phyloP scores from a whole-genome alignment of 2,329 filamentous ascomycete genomes.

The Phyllachora maydis region DNA sequence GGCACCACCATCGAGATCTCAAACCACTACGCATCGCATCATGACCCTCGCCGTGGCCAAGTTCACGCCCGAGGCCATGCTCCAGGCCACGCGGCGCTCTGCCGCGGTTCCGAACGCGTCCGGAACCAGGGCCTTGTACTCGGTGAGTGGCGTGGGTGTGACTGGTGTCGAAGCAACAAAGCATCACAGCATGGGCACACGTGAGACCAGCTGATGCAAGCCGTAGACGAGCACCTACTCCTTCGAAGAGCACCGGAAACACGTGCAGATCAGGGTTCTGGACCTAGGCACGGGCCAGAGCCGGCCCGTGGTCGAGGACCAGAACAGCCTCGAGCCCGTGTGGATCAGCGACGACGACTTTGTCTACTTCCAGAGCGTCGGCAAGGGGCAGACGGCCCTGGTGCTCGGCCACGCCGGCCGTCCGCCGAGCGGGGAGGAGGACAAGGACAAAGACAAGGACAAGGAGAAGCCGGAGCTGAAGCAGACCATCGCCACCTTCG shows the following conservation, averaged over 20 bases:
- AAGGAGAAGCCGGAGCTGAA: no score
- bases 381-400: conserved; percentile 25
- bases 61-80: conserved; percentile 58
- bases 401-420: conserved; percentile 17
- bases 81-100: conserved; percentile 56
- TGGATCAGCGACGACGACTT: conserved; percentile 55
- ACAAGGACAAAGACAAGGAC: no score
- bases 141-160: no score
- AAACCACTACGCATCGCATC: no score
- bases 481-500: conserved; percentile 27
- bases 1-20: no score
- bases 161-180: no score
- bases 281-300: conserved; percentile 47
- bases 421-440: no score
- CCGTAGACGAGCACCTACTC: conserved; percentile 50
- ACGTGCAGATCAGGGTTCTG: conserved; percentile 45
- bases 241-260: conserved; percentile 53
- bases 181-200: no score
- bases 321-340: conserved; percentile 45
- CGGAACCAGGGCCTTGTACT: conserved; percentile 44
- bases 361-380: conserved; percentile 27
- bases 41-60: conserved; percentile 54
- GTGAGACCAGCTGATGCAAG: no score
- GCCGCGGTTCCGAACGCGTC: conserved; percentile 47
- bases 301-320: conserved; percentile 41